Percentiles rank a stretch among this genome's conserved stretches.
Conservation (phyloP, 345 rosid species). For the Gossypium mustelinum region DNA sequence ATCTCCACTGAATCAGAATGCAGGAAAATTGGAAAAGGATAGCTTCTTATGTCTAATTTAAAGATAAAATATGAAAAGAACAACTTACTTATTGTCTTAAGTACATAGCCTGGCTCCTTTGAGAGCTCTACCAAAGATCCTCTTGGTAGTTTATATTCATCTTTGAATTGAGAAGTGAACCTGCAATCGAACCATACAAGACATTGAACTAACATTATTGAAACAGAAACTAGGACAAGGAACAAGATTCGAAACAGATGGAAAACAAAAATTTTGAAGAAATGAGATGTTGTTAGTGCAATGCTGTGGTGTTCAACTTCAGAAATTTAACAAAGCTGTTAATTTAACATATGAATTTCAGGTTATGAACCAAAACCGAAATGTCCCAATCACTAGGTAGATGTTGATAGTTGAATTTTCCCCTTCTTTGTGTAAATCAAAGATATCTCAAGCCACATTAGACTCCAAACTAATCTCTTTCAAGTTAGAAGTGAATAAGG, state of each 20-base stretch:
- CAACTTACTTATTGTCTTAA: slow-evolving; percentile 59
- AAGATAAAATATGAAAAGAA: slow-evolving; percentile 4
- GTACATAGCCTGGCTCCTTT: slow-evolving; percentile 58
- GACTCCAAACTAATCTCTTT: too few relatives aligned
- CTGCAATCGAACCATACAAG: slow-evolving; percentile 31
- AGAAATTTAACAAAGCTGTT: background rate
- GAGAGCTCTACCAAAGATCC: slow-evolving; percentile 70
- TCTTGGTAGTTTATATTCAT: slow-evolving; percentile 80
- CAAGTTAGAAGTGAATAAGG: too few relatives aligned
- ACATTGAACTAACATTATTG: background rate
- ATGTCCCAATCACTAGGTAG: background rate
- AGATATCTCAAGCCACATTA: too few relatives aligned
- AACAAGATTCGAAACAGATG: background rate
- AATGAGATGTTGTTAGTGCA: background rate
- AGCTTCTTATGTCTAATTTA: background rate
- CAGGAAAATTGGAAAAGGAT: background rate
- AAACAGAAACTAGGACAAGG: background rate
- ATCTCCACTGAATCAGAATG: background rate
- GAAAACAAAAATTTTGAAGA: background rate
- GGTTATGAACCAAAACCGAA: background rate
- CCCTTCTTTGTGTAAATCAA: too few relatives aligned
- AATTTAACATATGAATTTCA: background rate
- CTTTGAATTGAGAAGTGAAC: slow-evolving; percentile 78
- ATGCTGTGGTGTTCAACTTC: background rate
- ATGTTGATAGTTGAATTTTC: too few relatives aligned